phyloP scores from a whole-genome alignment of 148 eudicot species.

The Oxyria digyna region DNA sequence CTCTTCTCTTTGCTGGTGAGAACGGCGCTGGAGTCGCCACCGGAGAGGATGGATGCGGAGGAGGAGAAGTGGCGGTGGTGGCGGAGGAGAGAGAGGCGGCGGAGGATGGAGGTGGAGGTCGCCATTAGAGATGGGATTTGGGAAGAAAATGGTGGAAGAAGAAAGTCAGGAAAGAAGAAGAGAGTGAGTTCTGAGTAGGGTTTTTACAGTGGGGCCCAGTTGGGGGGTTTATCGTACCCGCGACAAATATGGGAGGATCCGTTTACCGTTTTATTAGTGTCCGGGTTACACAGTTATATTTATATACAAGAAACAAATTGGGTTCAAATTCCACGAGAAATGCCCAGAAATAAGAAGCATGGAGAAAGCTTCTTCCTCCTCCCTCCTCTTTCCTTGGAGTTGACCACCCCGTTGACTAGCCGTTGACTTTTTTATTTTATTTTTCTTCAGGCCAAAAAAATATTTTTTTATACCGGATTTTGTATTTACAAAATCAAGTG shows the following conservation, averaged over 20 bases:
- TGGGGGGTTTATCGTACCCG: not conserved
- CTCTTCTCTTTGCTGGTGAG: constrained; percentile 24
- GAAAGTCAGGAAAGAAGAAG: not conserved
- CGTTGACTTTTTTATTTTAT: too few relatives aligned
- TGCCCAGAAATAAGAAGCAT: too few relatives aligned
- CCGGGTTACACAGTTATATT: too few relatives aligned
- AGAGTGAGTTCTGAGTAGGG: not conserved
- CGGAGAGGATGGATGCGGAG: not conserved
- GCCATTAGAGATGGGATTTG: constrained; percentile 3
- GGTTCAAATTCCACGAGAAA: too few relatives aligned
- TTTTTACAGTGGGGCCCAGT: constrained; percentile 6
- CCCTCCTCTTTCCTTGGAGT: too few relatives aligned
- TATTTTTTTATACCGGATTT: too few relatives aligned
- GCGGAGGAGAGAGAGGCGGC: constrained; percentile 7
- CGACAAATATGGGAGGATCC: constrained; percentile 4
- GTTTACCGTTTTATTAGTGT: not conserved
- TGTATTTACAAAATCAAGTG: too few relatives aligned
- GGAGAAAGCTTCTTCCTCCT: too few relatives aligned
- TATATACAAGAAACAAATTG: too few relatives aligned
- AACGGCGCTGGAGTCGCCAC: not conserved
- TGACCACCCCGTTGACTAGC: too few relatives aligned
- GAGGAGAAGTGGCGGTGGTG: not conserved
- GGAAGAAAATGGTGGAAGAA: not conserved
- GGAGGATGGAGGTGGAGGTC: constrained; percentile 8
- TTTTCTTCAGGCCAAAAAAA: too few relatives aligned